phyloP scores from a whole-genome alignment of 2,329 filamentous ascomycete species.

The Ilyonectria sp. region DNA sequence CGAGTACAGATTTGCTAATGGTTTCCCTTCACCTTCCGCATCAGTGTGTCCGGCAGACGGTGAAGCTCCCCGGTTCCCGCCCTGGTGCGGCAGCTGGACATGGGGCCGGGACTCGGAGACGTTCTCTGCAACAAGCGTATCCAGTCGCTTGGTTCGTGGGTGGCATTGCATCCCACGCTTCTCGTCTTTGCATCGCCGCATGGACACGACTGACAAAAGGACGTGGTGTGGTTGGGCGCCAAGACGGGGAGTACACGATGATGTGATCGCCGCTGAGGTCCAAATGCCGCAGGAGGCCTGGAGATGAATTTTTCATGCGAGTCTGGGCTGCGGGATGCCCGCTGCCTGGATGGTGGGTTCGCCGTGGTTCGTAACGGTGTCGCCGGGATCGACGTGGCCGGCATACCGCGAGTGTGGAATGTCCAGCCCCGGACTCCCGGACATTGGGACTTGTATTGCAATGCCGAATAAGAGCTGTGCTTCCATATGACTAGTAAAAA shows the following conservation, averaged over 20 bases:
- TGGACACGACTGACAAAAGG: not conserved
- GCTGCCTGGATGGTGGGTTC: not conserved
- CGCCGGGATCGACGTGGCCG: conserved; percentile 4
- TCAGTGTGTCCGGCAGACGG: conserved; percentile 18
- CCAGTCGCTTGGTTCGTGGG: conserved; percentile 13
- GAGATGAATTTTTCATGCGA: not conserved
- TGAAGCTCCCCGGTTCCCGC: not conserved
- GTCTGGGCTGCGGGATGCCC: not conserved
- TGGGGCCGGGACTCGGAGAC: no score
- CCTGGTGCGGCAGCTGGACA: not conserved
- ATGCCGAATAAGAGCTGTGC: not conserved
- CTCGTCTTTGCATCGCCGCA: not conserved
- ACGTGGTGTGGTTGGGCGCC: not conserved
- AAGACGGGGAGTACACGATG: not conserved
- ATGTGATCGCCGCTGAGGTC: not conserved
- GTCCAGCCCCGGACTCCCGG: not conserved
- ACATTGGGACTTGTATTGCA: not conserved
- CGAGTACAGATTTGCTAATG: conserved; percentile 6
- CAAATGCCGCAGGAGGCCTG: not conserved
- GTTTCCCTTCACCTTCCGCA: conserved; percentile 27
- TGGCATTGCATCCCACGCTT: conserved; percentile 7
- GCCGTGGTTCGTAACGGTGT: not conserved
- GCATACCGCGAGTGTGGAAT: not conserved
- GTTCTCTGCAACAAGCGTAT: not conserved
- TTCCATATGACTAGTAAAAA: not conserved